A percentile compares a stretch with the other conserved stretches of the same genome.
Conservation (phyloP, 164 flowering plant genomes). For the Piper longum region DNA sequence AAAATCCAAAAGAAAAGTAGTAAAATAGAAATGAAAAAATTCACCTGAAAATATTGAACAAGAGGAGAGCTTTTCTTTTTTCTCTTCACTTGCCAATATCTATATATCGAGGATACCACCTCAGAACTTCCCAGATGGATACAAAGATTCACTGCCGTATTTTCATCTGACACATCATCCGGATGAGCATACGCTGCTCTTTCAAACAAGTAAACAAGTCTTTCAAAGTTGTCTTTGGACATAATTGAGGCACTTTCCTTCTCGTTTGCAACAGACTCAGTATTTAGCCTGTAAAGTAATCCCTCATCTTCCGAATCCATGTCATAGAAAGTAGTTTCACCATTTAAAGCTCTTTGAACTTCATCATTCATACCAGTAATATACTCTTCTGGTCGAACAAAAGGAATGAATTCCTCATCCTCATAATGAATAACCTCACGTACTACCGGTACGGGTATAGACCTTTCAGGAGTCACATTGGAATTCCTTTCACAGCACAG, state of each 20-base stretch:
- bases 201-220: constrained; percentile 61
- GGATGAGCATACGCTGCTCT: constrained; percentile 40
- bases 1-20: background rate
- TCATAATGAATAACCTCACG: constrained; percentile 31
- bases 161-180: constrained; percentile 39
- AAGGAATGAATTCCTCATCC: constrained; percentile 15
- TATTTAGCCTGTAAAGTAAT: constrained; percentile 49
- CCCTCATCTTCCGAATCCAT: constrained; percentile 80
- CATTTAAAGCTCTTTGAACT: constrained; percentile 46
- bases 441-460: constrained; percentile 77
- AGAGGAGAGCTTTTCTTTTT: constrained; percentile 38
- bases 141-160: constrained; percentile 23
- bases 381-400: constrained; percentile 45
- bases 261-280: constrained; percentile 10
- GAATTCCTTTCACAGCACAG: constrained; percentile 52
- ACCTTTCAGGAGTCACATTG: constrained; percentile 19
- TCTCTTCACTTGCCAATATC: constrained; percentile 61
- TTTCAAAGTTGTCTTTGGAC: constrained; percentile 53
- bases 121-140: constrained; percentile 28
- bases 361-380: constrained; percentile 44
- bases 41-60: constrained; percentile 77
- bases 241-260: constrained; percentile 18
- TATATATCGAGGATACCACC: constrained; percentile 34
- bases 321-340: constrained; percentile 49
- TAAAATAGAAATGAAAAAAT: background rate